Conservation (phyloP, 2,329 filamentous ascomycete species). For the Fusarium sp. region DNA sequence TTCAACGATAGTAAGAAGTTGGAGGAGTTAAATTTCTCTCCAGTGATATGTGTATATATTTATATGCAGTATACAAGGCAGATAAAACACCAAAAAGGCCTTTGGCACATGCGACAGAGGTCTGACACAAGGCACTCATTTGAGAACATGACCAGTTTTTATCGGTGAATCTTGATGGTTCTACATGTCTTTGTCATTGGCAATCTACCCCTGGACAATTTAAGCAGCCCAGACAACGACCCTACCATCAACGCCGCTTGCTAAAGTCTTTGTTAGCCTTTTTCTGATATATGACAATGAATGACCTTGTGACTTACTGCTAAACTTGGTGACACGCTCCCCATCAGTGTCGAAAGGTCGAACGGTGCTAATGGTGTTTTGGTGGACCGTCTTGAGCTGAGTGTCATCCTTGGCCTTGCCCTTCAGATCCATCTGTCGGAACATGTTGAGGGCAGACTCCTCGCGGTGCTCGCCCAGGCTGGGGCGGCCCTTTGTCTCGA, state of each 20-base stretch:
- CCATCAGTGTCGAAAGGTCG: constrained; percentile 78
- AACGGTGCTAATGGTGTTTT: constrained; percentile 93
- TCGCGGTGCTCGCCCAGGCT: constrained; percentile 76
- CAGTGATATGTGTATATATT: neutral
- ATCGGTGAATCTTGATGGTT: neutral
- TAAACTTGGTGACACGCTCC: constrained; percentile 80
- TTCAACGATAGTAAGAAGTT: neutral
- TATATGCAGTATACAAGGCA: neutral
- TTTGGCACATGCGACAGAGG: neutral
- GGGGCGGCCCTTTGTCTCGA: constrained; percentile 78
- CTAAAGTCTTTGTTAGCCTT: constrained; percentile 57
- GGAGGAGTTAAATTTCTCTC: neutral
- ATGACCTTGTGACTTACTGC: constrained; percentile 71
- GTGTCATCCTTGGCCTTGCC: constrained; percentile 93
- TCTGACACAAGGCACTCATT: constrained; percentile 1
- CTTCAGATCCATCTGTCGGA: constrained; percentile 98
- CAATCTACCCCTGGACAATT: constrained; percentile 17
- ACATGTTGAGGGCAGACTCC: constrained; percentile 97
- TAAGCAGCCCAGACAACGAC: constrained; percentile 82
- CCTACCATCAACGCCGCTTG: constrained; percentile 85
- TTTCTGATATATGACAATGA: constrained; percentile 20
- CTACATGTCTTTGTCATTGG: constrained; percentile 6
- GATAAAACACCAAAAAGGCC: neutral
- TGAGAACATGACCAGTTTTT: neutral
- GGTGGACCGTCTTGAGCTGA: constrained; percentile 93